phyloP scores from a whole-genome alignment of 2,329 filamentous ascomycete genomes.

The Myotisia sp. region DNA sequence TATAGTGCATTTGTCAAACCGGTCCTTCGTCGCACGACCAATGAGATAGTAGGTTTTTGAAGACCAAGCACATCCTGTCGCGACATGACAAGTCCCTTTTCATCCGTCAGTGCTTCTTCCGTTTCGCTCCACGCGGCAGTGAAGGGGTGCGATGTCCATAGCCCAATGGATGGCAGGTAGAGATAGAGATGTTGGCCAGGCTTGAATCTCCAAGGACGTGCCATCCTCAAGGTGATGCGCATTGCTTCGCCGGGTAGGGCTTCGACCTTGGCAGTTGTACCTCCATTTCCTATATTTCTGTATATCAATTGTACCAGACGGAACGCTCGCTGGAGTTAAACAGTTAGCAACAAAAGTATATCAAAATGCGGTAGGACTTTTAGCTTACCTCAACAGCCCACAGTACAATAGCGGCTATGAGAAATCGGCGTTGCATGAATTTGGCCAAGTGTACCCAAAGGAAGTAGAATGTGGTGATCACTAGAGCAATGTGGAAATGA shows the following conservation, averaged over 20 bases:
- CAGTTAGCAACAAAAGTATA: constrained; percentile 8
- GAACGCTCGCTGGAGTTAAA: constrained; percentile 33
- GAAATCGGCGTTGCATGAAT: constrained; percentile 59
- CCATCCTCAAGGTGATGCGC: constrained; percentile 55
- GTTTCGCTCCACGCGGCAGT: constrained; percentile 62
- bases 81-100: constrained; percentile 32
- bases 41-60: constrained; percentile 51
- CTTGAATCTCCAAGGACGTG: constrained; percentile 49
- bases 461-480: constrained; percentile 50
- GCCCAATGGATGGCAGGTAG: constrained; percentile 50
- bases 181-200: constrained; percentile 65
- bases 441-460: constrained; percentile 66
- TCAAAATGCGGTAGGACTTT: not conserved
- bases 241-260: constrained; percentile 55
- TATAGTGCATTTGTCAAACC: constrained; percentile 77
- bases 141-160: constrained; percentile 65
- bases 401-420: constrained; percentile 58
- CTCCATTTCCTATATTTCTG: constrained; percentile 45
- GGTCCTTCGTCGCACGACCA: constrained; percentile 74
- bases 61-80: constrained; percentile 38
- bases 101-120: constrained; percentile 30
- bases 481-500: constrained; percentile 67
- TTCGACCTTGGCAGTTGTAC: constrained; percentile 53
- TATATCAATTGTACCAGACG: constrained; percentile 52
- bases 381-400: constrained; percentile 53